Evolutionary conservation across 2,329 filamentous ascomycete species (phyloP).

Genomic region (Alternaria infectoria): DNA sequence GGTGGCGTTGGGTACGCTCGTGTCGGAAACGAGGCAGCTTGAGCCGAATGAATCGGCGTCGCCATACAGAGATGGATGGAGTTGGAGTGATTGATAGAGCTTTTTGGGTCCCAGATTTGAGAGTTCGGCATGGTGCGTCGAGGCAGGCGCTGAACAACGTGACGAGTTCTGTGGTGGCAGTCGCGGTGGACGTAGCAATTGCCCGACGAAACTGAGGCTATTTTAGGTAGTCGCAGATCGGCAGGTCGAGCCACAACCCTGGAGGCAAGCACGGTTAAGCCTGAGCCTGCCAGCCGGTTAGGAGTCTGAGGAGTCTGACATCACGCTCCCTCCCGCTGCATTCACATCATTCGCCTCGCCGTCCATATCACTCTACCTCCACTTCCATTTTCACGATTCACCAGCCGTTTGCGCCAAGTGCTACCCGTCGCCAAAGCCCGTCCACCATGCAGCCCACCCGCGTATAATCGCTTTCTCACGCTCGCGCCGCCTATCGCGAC

Average conservation of each 20-base stretch:
- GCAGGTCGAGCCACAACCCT: conserved; percentile 18
- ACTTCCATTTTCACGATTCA: background rate
- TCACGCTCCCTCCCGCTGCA: conserved; percentile 6
- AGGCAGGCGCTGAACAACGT: background rate
- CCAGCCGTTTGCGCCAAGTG: conserved; percentile 2
- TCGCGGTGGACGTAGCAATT: background rate
- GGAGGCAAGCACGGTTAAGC: background rate
- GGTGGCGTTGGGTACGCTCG: conserved; percentile 8
- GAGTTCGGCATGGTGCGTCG: conserved; percentile 12
- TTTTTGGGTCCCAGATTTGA: conserved; percentile 3
- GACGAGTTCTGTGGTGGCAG: background rate
- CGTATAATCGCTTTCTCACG: conserved; percentile 29
- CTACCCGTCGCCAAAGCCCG: conserved; percentile 11
- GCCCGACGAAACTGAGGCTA: conserved; percentile 11
- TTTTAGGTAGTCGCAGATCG: conserved; percentile 27
- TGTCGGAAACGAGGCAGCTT: conserved; percentile 21
- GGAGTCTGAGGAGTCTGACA: conserved; percentile 11
- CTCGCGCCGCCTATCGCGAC: conserved; percentile 7
- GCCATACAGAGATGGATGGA: background rate
- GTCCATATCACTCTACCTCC: background rate
- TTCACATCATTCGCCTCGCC: background rate
- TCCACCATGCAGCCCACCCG: conserved; percentile 28
- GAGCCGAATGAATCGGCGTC: background rate
- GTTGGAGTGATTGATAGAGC: background rate
- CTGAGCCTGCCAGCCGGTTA: background rate